Evolutionary conservation across 345 rosid genomes (phyloP).

Genomic region (Mallotus nudiflorus): DNA sequence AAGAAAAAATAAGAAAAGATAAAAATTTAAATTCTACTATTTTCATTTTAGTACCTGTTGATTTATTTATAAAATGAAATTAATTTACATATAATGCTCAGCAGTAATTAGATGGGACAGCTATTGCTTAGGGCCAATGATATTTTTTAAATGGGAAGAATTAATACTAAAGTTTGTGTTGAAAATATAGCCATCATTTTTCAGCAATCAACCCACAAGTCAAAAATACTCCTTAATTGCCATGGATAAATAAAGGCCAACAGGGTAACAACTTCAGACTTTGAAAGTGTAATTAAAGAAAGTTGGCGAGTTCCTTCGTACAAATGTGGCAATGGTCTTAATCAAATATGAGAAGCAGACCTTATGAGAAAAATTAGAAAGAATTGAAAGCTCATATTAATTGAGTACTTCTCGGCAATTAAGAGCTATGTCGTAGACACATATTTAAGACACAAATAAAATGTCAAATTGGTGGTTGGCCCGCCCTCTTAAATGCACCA

Average conservation of each 20-base stretch:
- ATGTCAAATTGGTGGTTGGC: background rate
- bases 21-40: too few species aligned
- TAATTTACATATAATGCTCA: too few species aligned
- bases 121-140: background rate
- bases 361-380: background rate
- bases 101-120: background rate
- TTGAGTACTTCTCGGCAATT: too few species aligned
- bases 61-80: too few species aligned
- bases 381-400: too few species aligned
- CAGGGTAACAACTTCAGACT: background rate
- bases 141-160: too few species aligned
- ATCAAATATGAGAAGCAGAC: background rate
- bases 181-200: background rate
- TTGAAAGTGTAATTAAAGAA: too few species aligned
- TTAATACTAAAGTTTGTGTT: too few species aligned
- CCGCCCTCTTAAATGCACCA: background rate
- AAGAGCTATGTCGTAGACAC: too few species aligned
- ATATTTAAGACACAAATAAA: background rate
- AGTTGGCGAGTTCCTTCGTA: background rate
- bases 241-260: background rate
- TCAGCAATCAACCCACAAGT: background rate
- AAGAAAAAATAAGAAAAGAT: too few species aligned
- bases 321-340: background rate
- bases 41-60: too few species aligned
- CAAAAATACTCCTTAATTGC: background rate